Percentiles rank a stretch among this genome's conserved stretches.
Evolutionary conservation across 1,284 basidiomycete species (phyloP).

Genomic region (Boletellus deceptivus): DNA sequence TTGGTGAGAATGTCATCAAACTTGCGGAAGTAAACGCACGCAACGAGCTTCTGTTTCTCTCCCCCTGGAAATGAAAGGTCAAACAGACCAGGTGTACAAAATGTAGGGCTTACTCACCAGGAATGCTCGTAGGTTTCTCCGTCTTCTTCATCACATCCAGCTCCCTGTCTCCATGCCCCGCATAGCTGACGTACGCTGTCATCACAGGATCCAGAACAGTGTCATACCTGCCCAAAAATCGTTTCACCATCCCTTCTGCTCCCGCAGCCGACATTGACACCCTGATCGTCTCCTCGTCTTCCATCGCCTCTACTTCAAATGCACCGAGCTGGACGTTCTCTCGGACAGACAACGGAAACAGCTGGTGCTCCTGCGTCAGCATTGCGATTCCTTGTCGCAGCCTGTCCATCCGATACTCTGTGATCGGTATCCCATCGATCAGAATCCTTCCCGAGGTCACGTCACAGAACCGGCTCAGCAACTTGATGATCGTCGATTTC

Average conservation of each 20-base stretch:
- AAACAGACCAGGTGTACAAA: neutral
- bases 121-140: slow-evolving; percentile 27
- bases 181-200: slow-evolving; percentile 26
- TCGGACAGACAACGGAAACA: slow-evolving; percentile 82
- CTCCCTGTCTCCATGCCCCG: slow-evolving; percentile 32
- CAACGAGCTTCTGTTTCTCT: slow-evolving; percentile 42
- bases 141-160: slow-evolving; percentile 35
- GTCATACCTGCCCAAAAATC: slow-evolving; percentile 20
- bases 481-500: slow-evolving; percentile 81
- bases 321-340: slow-evolving; percentile 73
- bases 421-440: slow-evolving; percentile 53
- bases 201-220: slow-evolving; percentile 36
- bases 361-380: slow-evolving; percentile 80
- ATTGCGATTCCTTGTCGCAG: slow-evolving; percentile 80
- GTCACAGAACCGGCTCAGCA: slow-evolving; percentile 86
- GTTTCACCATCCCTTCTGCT: slow-evolving; percentile 33
- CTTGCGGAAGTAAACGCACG: slow-evolving; percentile 28
- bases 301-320: slow-evolving; percentile 25
- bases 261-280: slow-evolving; percentile 41
- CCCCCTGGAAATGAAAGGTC: slow-evolving; percentile 30
- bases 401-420: slow-evolving; percentile 59
- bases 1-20: neutral
- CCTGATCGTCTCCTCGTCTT: slow-evolving; percentile 30
- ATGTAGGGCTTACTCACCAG: too few species aligned
- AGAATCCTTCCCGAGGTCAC: slow-evolving; percentile 62